Evolutionary conservation across 2,329 filamentous ascomycete genomes (phyloP).

Genomic region (Xylariaceae sp.): DNA sequence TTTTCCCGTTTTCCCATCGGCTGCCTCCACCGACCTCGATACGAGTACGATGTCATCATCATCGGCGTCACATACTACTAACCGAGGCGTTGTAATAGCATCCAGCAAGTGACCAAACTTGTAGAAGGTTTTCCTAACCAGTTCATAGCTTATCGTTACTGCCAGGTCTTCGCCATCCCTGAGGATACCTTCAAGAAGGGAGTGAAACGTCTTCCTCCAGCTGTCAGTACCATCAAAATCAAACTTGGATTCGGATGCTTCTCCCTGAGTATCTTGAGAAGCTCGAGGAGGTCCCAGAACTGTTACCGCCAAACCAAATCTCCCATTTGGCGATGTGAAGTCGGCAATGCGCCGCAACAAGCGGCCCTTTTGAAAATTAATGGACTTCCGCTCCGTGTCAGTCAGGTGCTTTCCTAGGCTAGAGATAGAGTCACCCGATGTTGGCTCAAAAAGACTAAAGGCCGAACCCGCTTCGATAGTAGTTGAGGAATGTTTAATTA

Average conservation of each 20-base stretch:
- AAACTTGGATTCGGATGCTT: conserved; percentile 8
- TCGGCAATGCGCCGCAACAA: conserved; percentile 52
- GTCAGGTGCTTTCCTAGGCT: conserved; percentile 44
- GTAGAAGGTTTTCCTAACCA: conserved; percentile 58
- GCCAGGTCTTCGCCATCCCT: conserved; percentile 66
- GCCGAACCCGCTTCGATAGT: conserved; percentile 41
- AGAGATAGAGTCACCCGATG: conserved; percentile 47
- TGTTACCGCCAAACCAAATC: conserved; percentile 54
- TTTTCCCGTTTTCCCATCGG: conserved; percentile 21
- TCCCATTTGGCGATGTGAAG: conserved; percentile 51
- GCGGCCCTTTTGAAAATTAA: conserved; percentile 56
- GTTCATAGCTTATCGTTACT: conserved; percentile 62
- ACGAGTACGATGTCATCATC: conserved; percentile 59
- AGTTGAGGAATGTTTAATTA: conserved; percentile 47
- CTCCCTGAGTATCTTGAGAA: conserved; percentile 12
- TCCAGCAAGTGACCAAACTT: conserved; percentile 58
- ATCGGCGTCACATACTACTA: conserved; percentile 61
- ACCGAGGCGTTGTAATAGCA: conserved; percentile 54
- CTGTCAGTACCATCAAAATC: conserved; percentile 42
- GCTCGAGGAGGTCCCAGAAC: conserved; percentile 39
- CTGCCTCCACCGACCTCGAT: conserved; percentile 24
- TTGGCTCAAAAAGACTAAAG: conserved; percentile 51
- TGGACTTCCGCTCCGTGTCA: conserved; percentile 40
- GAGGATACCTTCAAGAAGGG: conserved; percentile 60
- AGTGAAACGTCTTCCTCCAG: conserved; percentile 64